Evolutionary conservation across 257 asterid genomes (phyloP).

Genomic region (Solanum pinnatisectum): DNA sequence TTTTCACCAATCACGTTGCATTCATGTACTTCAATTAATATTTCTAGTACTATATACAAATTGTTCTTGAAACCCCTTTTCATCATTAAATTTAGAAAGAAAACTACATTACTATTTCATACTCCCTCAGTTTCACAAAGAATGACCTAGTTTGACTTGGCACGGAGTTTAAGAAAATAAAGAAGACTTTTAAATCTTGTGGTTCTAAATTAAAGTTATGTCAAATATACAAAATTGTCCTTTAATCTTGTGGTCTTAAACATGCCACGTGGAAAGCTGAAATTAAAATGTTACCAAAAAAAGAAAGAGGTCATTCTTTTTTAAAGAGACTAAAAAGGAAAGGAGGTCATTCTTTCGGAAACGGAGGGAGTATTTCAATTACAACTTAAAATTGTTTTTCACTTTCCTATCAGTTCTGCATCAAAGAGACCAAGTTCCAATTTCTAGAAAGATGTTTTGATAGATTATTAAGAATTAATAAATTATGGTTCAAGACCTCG

Average conservation of each 20-base stretch:
- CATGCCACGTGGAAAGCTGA: too few species aligned
- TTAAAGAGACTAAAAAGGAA: too few species aligned
- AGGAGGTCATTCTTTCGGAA: too few species aligned
- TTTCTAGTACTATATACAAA: neutral
- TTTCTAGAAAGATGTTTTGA: neutral
- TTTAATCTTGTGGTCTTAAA: too few species aligned
- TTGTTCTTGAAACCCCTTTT: neutral
- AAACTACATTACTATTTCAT: neutral
- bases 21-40: neutral
- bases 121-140: too few species aligned
- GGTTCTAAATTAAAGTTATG: too few species aligned
- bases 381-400: neutral
- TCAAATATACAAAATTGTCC: too few species aligned
- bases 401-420: neutral
- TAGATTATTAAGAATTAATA: neutral
- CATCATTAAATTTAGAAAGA: neutral
- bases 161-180: too few species aligned
- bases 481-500: neutral
- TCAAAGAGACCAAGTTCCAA: neutral
- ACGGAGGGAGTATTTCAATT: neutral
- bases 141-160: too few species aligned
- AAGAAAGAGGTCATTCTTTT: too few species aligned
- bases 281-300: too few species aligned
- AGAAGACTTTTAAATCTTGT: too few species aligned
- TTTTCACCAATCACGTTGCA: neutral